Base-by-base conservation (phyloP, 805 yeast genomes). In the Zygosaccharomyces rouxii region DNA sequence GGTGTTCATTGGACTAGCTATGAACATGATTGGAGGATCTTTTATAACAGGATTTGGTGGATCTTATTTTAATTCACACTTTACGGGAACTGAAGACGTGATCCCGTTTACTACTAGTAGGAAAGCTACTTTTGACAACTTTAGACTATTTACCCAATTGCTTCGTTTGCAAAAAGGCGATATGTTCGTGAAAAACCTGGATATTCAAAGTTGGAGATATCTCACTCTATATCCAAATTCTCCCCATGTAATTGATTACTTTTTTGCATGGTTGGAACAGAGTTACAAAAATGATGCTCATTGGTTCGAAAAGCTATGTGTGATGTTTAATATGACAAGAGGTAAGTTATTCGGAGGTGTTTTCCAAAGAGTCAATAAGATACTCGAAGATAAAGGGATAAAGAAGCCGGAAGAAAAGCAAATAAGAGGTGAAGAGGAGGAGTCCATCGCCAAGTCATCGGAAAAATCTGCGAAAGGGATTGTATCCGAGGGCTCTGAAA, bases 261-360 rank as follows among this genome's bases (percentile, higher is more conserved):
- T 86, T 10, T 63, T 59, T 13, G 74, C 78, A 14, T 86, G 94
- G 92, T 63, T 86, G 39, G 79, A 77, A 14, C 73, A 78, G 21
- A 74, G 77, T 2, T 68, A 62, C 4, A 72, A 69, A 26, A 53
- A 70, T 13, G 75, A 72, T 11, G 29, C 26, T 3, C 39, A 47
- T 10, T 86, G 94, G 94, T 78, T 86, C 49, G 62, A 69, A 1
- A 76, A 79, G 29, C 67, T 85, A 38, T 78, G 75, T 47, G 68
- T 73, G 13, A 60, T 83, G 48, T 80, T 74, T 58, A 72, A 67
- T 50, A 64, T 71, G 44, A 73, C 76, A 4, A 71, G 73, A 35
- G 71, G 64, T 35, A 72, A 68, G 54, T 64, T 80, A 29, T 69
- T 72, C 16, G 66, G 71, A 18, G 70, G 71, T 0, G 68, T 73